These are phyloP conservation scores for Schizochytrium sp. DNA, from an alignment of 108 stramenopile species.

Conservation along the genomic window DNA sequence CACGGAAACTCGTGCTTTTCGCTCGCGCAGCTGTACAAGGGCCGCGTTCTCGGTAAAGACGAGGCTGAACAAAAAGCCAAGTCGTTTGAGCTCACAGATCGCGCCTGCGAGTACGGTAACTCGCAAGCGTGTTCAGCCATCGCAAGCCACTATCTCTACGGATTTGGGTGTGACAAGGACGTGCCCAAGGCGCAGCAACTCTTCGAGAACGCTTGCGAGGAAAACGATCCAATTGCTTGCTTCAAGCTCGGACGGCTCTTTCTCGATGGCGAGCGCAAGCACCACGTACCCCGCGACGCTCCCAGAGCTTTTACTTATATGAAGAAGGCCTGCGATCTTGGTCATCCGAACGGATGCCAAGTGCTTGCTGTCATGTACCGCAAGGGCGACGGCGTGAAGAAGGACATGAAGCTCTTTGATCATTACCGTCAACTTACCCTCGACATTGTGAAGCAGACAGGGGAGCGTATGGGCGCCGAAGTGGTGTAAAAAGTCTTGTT, in stretches of 20 bases:
- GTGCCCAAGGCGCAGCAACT: background rate
- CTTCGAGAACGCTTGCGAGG: background rate
- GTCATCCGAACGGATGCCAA: background rate
- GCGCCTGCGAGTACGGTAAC: background rate
- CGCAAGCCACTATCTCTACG: background rate
- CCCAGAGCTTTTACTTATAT: background rate
- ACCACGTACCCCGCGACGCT: background rate
- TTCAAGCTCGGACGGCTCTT: background rate
- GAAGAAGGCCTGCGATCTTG: conserved; percentile 16
- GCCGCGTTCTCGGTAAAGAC: background rate
- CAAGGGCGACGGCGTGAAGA: background rate
- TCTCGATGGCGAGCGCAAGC: background rate
- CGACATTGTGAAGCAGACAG: background rate
- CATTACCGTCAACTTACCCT: background rate
- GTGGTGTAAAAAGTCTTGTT: background rate
- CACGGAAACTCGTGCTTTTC: background rate
- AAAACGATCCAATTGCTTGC: background rate
- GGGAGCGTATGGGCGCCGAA: background rate
- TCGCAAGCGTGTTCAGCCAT: background rate
- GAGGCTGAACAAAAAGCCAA: background rate
- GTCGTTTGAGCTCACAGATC: background rate
- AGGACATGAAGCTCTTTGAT: background rate
- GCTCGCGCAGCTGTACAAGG: conserved; percentile 8
- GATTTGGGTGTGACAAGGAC: background rate
- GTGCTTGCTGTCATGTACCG: conserved; percentile 9